Base-by-base conservation (phyloP, 768 basidiomycete species). In the Hygrophorus pudorinus region DNA sequence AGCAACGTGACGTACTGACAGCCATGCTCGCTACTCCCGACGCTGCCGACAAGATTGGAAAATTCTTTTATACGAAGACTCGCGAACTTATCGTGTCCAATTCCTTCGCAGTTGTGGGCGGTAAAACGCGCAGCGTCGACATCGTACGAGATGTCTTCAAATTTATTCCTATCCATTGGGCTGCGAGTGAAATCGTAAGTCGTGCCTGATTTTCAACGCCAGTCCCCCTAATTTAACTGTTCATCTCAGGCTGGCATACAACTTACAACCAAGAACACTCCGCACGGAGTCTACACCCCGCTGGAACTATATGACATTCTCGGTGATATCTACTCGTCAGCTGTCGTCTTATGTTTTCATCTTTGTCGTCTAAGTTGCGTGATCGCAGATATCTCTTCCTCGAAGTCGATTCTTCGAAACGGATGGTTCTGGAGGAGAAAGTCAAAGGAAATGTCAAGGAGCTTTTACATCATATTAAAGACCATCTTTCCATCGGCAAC, bases 271-370 rank as follows among this genome's bases (percentile, higher is more conserved):
- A 71, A 71, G 43, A 52, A 69, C 2, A 56, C 70, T 11, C 65
- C 68, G 17, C 53, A 66, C n/a, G 85, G 81, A n/a, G 62, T 65
- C 29, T 85, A 76, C 53, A 81, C 81, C 2, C 69, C 79, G 27
- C 51, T 62, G 34, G 73, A 85, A 53, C 62, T 90, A 35, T 84
- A 73, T 50, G 60, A 68, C 13, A 78, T 79, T 31, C 70, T 88
- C 6, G 67, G 73, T 18, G 79, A 84, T 16, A 81, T 89, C 41
- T 89, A 87, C 59, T 62, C 75, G 79, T 85, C 47, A 51, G 78
- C 61, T 12, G 7, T 16, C n/a, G 3, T 3, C 24, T 41, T 37
- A 10, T 10, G 5, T 3, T 16, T 10, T 18, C 5, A 13, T 29
- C 24, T 17, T 16, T n/a, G n/a, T n/a, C n/a, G n/a, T 20, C 16